Percentiles rank a stretch among this genome's conserved stretches.
Conservation (phyloP, 2,329 filamentous ascomycete genomes). For the Xylariaceae sp. region DNA sequence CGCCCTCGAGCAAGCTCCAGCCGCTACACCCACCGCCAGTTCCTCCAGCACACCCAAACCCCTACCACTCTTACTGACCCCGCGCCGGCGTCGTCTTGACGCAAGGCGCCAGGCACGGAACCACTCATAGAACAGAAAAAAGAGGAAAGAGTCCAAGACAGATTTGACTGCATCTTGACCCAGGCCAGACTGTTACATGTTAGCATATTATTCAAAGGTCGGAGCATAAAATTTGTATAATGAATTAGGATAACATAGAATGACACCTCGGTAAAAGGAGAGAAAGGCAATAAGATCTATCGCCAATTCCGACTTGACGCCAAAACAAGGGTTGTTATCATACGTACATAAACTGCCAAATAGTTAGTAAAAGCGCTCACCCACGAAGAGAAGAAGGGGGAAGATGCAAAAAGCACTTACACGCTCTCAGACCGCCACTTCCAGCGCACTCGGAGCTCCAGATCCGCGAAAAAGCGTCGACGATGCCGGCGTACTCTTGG, state of each 20-base stretch:
- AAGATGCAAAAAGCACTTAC: too few relatives aligned
- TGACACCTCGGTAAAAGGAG: too few relatives aligned
- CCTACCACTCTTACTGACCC: conserved; percentile 6
- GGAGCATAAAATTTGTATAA: too few relatives aligned
- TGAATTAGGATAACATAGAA: too few relatives aligned
- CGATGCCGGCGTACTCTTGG: conserved; percentile 57
- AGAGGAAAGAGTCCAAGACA: conserved; percentile 73
- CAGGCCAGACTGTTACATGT: too few relatives aligned
- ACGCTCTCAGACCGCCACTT: conserved; percentile 65
- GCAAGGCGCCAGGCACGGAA: conserved; percentile 23
- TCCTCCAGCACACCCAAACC: conserved; percentile 64
- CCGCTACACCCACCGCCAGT: conserved; percentile 66
- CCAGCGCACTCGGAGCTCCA: conserved; percentile 41
- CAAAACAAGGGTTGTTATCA: too few relatives aligned
- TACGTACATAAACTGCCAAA: too few relatives aligned
- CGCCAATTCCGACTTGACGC: too few relatives aligned
- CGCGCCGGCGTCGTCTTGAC: conserved; percentile 7
- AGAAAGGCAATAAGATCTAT: too few relatives aligned
- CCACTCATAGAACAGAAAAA: conserved; percentile 75
- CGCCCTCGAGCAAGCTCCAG: conserved; percentile 70
- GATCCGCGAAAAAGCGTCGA: conserved; percentile 69
- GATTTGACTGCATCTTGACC: conserved; percentile 59
- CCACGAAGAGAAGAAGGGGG: too few relatives aligned
- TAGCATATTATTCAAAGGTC: too few relatives aligned
- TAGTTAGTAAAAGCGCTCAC: too few relatives aligned